Base-by-base conservation (phyloP, 768 basidiomycete species). In the Calocera cornea region DNA sequence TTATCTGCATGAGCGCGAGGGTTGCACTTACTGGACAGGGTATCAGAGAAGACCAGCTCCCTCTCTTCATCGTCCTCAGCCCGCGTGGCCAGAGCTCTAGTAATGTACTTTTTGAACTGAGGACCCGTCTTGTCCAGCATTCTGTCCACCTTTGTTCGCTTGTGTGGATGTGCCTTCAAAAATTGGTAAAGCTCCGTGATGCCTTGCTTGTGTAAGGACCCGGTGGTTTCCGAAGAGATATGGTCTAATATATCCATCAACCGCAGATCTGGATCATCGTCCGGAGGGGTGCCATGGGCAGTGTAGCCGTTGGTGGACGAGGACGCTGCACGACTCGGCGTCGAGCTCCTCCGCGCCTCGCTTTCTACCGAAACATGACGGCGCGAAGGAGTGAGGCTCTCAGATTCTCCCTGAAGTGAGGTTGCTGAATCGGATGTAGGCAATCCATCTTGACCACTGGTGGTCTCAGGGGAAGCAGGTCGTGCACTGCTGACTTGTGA, bases 131-230 rank as follows among this genome's bases (percentile, higher is more conserved):
- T 86, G 72, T 93, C 90, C 24, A 95, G 82, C 80, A 93, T 83
- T 74, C 92, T 91, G 73, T 94, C 92, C 24, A 94, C 91, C 44
- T 85, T 85, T 1, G 85, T 78, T 72, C 84, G 83, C 74, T 92
- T 93, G 72, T 92, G 86, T 0, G 93, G 94, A 74, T 97, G 86
- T 33, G 86, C 87, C 78, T 94, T 94, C 73, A 97, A 77, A 80
- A 94, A 97, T 38, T 92, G 87, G 75, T 97, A 92, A 27, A 99
- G 79, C 72, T 95, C 92, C 1, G 92, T 95, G 67, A 98, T 94
- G 2, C 92, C 92, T 75, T 95, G 92, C 76, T 93, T 93, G 75
- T 93, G 90, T 78, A 92, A 80, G 17, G 90, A 89, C 17, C 89
- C 90, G 2, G 91, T 90, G 27, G 90, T 90, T 78, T 92, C 89